Base-by-base conservation (phyloP, 371 early-diverging fungal genomes). In the Dichotomocladium elegans region DNA sequence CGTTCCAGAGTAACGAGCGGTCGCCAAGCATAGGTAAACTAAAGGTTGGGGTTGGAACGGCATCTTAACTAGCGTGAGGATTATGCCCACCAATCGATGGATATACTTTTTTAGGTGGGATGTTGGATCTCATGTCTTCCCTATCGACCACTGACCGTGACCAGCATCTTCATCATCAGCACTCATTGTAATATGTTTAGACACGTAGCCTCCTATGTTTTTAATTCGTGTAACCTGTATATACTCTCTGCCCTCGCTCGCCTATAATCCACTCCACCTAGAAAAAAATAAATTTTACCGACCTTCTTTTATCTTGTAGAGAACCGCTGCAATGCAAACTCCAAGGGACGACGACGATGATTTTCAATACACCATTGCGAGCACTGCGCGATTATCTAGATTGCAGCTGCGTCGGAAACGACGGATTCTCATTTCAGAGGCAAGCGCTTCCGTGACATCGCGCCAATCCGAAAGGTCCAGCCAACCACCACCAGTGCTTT, bases 1-100 rank as follows among this genome's bases (percentile, higher is more conserved):
- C n/a, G 7, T 37, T 17, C 21, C 61, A 61, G n/a, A 50, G 34
- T 12, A 57, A 63, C 14, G 47, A 47, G 27, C 44, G 61, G 40
- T 61, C 73, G 33, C 62, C 69, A 0, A 66, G 63, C 29, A 46
- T 68, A 37, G 63, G 68, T 68, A 67, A 60, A 17, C 33, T 19
- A 12, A 47, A 33, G 10, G 34, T 7, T 37, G 37, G 10, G 8
- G 37, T 7, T 17, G 37, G 37, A 15, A 7, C n/a, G 8, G 5
- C n/a, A 15, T 35, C n/a, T n/a, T 14, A 35, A n/a, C 5, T 9
- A 6, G n/a, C 17, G 21, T 37, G 37, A 4, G 2, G 8, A 17
- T 37, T 7, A 24, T 15, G 25, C n/a, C 22, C 27, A 41, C 4
- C 0, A 2, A 11, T 21, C 33, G 26, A 7, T 24, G 22, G 15